These are phyloP conservation scores for Gymnopilus junonius DNA, from an alignment of 768 basidiomycete species.

Conservation along the genomic window DNA sequence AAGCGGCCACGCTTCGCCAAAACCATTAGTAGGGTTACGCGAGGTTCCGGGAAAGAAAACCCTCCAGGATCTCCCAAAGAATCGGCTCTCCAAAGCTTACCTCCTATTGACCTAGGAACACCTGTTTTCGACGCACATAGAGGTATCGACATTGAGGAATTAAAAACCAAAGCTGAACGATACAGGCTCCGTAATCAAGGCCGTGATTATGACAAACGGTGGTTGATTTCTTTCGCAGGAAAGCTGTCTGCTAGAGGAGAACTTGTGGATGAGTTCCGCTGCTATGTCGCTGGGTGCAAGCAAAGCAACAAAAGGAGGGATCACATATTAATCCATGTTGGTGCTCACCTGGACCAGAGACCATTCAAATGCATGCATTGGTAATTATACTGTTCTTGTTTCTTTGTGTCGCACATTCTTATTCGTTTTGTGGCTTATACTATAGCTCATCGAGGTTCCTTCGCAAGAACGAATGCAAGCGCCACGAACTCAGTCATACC, in stretches of 20 bases:
- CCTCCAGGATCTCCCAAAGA: slow-evolving; percentile 17
- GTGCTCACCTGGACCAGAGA: slow-evolving; percentile 71
- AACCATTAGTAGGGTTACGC: slow-evolving; percentile 22
- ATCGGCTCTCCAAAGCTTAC: slow-evolving; percentile 9
- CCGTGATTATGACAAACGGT: slow-evolving; percentile 62
- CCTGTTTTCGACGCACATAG: slow-evolving; percentile 69
- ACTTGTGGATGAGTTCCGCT: slow-evolving; percentile 63
- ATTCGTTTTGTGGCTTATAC: slow-evolving; percentile 5
- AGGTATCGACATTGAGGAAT: slow-evolving; percentile 58
- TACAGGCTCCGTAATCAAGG: slow-evolving; percentile 59
- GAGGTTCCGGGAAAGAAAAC: slow-evolving; percentile 10
- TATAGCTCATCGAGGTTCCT: slow-evolving; percentile 65
- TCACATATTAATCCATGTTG: slow-evolving; percentile 76
- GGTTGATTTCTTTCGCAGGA: slow-evolving; percentile 72
- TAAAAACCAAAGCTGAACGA: slow-evolving; percentile 57
- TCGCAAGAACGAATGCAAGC: slow-evolving; percentile 79
- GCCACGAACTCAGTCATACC: slow-evolving; percentile 70
- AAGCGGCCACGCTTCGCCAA: slow-evolving; percentile 23
- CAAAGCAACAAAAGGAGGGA: slow-evolving; percentile 76
- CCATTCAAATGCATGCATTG: slow-evolving; percentile 68
- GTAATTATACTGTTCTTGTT: slow-evolving; percentile 40
- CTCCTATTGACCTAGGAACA: slow-evolving; percentile 43
- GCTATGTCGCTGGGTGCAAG: slow-evolving; percentile 67
- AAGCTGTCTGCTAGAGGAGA: slow-evolving; percentile 63
- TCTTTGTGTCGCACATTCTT: background rate